Evolutionary conservation across 2,329 filamentous ascomycete genomes (phyloP).

Genomic region (Microsporum ferrugineum): DNA sequence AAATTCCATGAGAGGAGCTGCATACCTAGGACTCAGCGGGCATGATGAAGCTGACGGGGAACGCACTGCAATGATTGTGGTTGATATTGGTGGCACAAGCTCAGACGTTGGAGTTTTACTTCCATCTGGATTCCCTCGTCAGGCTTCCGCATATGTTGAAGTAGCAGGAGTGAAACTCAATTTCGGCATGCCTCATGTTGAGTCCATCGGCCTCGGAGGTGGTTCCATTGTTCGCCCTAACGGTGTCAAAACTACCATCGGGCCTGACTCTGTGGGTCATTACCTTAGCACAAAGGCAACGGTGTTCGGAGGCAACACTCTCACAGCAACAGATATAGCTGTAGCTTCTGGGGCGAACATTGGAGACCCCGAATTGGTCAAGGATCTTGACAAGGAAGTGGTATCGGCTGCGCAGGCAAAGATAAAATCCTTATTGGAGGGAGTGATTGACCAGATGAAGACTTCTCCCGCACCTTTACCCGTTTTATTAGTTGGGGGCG

Average conservation of each 20-base stretch:
- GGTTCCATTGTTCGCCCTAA: conserved; percentile 36
- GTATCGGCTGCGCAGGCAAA: conserved; percentile 18
- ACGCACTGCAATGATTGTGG: conserved; percentile 32
- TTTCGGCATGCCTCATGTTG: conserved; percentile 47
- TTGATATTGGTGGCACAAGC: conserved; percentile 52
- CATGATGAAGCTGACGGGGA: conserved; percentile 1
- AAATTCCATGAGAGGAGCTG: conserved; percentile 43
- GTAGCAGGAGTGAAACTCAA: conserved; percentile 50
- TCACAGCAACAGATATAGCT: conserved; percentile 45
- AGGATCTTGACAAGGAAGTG: conserved; percentile 12
- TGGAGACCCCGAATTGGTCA: conserved; percentile 17
- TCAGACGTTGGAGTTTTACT: conserved; percentile 49
- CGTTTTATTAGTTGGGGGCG: conserved; percentile 47
- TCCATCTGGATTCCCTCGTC: conserved; percentile 48
- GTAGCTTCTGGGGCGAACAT: conserved; percentile 17
- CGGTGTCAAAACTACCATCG: conserved; percentile 34
- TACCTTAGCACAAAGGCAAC: conserved; percentile 38
- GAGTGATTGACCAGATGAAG: conserved; percentile 45
- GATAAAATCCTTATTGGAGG: conserved; percentile 39
- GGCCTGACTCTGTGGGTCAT: conserved; percentile 47
- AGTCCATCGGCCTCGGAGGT: conserved; percentile 47
- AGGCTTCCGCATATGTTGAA: conserved; percentile 48
- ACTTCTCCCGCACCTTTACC: conserved; percentile 41
- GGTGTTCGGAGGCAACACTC: conserved; percentile 43
- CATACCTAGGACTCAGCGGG: conserved; percentile 22